Evolutionary conservation across 1,284 basidiomycete species (phyloP).

Genomic region (Puccinia horiana): DNA sequence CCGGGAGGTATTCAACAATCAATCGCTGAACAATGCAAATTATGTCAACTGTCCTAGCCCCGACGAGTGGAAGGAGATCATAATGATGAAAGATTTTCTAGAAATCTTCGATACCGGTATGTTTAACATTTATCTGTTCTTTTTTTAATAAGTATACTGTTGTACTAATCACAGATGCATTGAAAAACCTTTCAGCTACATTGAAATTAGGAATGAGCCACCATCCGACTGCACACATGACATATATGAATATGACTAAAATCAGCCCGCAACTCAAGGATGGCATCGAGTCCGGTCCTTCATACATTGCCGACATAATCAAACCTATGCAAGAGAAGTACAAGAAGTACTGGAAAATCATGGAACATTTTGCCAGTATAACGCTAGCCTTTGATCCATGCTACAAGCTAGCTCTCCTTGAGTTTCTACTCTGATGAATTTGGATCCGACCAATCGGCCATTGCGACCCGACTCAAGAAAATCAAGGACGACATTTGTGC

Average conservation of each 20-base stretch:
- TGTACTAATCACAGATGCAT: not conserved
- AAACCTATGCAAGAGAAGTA: not conserved
- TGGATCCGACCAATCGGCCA: not conserved
- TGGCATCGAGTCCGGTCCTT: not conserved
- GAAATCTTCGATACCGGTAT: not conserved
- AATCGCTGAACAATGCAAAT: not conserved
- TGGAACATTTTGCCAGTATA: not conserved
- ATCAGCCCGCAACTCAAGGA: not conserved
- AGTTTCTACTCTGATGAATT: not conserved
- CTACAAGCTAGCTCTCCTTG: not conserved
- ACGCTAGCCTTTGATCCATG: not conserved
- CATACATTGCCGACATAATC: not conserved
- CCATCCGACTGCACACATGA: not conserved
- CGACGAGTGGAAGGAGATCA: not conserved
- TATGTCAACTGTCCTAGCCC: not conserved
- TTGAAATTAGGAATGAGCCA: not conserved
- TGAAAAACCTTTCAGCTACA: too few relatives aligned
- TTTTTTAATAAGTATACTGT: not conserved
- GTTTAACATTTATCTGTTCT: not conserved
- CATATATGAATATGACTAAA: not conserved
- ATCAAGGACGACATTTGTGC: not conserved
- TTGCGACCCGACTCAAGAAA: not conserved
- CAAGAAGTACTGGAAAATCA: not conserved
- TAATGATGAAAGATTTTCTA: not conserved
- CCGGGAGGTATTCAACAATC: not conserved